phyloP scores from a whole-genome alignment of 352 stramenopile genomes.

The Halophytophthora batemanensis region DNA sequence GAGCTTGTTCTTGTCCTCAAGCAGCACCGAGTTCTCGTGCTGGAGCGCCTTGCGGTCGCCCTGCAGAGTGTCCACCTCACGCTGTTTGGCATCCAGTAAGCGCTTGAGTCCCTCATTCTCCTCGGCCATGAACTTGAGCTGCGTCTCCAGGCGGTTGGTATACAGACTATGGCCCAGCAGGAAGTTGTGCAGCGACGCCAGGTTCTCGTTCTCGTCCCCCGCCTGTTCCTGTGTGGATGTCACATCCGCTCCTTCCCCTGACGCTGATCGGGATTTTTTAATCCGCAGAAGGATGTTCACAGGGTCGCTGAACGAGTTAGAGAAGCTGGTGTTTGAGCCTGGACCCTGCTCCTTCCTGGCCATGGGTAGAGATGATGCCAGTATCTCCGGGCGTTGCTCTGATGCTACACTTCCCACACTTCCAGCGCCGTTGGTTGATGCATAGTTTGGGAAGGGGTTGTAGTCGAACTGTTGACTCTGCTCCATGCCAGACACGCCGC shows the following conservation, averaged over 20 bases:
- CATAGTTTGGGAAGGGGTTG: slow-evolving; percentile 22
- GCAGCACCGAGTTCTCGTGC: slow-evolving; percentile 63
- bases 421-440: slow-evolving; percentile 12
- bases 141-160: slow-evolving; percentile 71
- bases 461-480: slow-evolving; percentile 24
- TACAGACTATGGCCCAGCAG: slow-evolving; percentile 64
- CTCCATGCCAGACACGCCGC: slow-evolving; percentile 14
- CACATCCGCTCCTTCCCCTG: slow-evolving; percentile 26
- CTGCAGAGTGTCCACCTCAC: slow-evolving; percentile 50
- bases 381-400: slow-evolving; percentile 23
- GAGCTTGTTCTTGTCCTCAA: slow-evolving; percentile 77
- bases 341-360: slow-evolving; percentile 15
- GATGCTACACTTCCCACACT: slow-evolving; percentile 8
- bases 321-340: slow-evolving; percentile 30
- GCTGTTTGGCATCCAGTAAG: slow-evolving; percentile 46
- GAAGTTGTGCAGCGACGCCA: slow-evolving; percentile 70
- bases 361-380: slow-evolving; percentile 19
- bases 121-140: slow-evolving; percentile 60
- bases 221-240: slow-evolving; percentile 28
- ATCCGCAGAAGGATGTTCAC: slow-evolving; percentile 76
- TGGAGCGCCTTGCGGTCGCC: slow-evolving; percentile 59
- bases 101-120: slow-evolving; percentile 61
- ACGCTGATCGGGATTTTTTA: slow-evolving; percentile 59
- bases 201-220: slow-evolving; percentile 42
- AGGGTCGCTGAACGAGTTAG: slow-evolving; percentile 65